Base-by-base conservation (phyloP, 2,329 filamentous ascomycete species). In the Ambrosiella xylebori region DNA sequence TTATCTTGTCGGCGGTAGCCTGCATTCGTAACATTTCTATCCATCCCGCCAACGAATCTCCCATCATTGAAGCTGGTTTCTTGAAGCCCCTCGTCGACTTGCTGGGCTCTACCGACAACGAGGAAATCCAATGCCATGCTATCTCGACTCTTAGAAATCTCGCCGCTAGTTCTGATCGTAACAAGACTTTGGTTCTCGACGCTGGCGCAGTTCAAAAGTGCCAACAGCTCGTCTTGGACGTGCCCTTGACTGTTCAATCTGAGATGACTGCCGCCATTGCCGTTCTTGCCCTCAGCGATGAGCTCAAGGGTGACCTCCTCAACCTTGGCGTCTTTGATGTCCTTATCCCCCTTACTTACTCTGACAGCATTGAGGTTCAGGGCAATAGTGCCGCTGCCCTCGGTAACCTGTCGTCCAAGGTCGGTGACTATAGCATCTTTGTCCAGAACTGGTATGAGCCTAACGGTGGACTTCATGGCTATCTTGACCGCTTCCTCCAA, bases 231-330 rank as follows among this genome's bases (percentile, higher is more conserved):
- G 90, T 98, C 27, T 76, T 98, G 15, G 85, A 94, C 58, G 93
- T 97, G 2, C 89, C 93, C 0, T 78, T 97, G 54, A 91, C 87
- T 44, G 93, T 98, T 1, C 93, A 98, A 69, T 96, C 90, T 1
- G 93, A 98, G 70, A 98, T 98, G 93, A 98, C 93, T 3, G 93
- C 93, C n/a, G 93, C 93, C 1, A 96, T 98, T 70, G 93, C 93
- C 41, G 93, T 98, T 12, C 77, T 98, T 62, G 93, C 93, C 15
- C 74, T 98, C 56, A 96, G 91, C 65, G 93, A 98, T 65, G 93
- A 98, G 63, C 78, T 98, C 60, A 98, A 98, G 72, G 82, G 86
- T 3, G 87, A 95, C 67, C 78, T 98, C 11, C 74, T 98, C 57
- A 90, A 88, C 61, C 78, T 97, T 1, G 93, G 91, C 19, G 91